Percentiles rank a stretch among this genome's conserved stretches.
phyloP scores from a whole-genome alignment of 164 flowering plant species.

The Aristolochia contorta region DNA sequence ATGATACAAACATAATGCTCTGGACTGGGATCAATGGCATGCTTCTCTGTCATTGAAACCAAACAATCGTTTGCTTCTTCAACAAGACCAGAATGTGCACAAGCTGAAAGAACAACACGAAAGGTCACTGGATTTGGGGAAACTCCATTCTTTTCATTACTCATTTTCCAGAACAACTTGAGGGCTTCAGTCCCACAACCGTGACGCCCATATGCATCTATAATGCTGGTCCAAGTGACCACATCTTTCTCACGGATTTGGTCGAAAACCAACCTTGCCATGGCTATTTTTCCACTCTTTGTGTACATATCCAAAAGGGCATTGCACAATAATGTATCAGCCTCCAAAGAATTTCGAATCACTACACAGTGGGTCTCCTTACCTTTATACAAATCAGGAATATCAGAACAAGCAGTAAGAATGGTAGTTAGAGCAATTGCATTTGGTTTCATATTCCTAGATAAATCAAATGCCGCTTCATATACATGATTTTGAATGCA shows the following conservation, averaged over 20 bases:
- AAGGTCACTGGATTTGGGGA: constrained; percentile 41
- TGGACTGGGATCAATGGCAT: constrained; percentile 26
- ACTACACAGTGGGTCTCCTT: constrained; percentile 42
- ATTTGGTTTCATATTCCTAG: constrained; percentile 33
- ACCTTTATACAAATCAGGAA: constrained; percentile 32
- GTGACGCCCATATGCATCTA: constrained; percentile 38
- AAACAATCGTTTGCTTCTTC: constrained; percentile 32
- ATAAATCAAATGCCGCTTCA: constrained; percentile 24
- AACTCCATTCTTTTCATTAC: constrained; percentile 12
- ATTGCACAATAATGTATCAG: constrained; percentile 40
- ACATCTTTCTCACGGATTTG: constrained; percentile 21
- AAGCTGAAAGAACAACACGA: constrained; percentile 47
- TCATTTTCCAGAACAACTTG: constrained; percentile 33
- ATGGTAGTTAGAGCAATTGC: constrained; percentile 33
- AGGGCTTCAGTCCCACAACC: constrained; percentile 41
- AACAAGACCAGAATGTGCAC: constrained; percentile 49
- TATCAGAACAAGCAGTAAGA: constrained; percentile 45
- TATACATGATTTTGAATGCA: constrained; percentile 30
- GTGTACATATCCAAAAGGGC: constrained; percentile 42
- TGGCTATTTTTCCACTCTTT: constrained; percentile 33
- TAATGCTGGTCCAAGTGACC: constrained; percentile 48
- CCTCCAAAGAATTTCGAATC: constrained; percentile 25
- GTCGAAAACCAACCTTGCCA: constrained; percentile 28
- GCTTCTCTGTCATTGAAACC: constrained; percentile 19
- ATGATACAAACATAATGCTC: constrained; percentile 51